Percentiles rank a stretch among this genome's conserved stretches.
These are phyloP conservation scores for Bonia amplexicaulis DNA, from an alignment of 176 grass and related monocot genomes.

Conservation along the genomic window DNA sequence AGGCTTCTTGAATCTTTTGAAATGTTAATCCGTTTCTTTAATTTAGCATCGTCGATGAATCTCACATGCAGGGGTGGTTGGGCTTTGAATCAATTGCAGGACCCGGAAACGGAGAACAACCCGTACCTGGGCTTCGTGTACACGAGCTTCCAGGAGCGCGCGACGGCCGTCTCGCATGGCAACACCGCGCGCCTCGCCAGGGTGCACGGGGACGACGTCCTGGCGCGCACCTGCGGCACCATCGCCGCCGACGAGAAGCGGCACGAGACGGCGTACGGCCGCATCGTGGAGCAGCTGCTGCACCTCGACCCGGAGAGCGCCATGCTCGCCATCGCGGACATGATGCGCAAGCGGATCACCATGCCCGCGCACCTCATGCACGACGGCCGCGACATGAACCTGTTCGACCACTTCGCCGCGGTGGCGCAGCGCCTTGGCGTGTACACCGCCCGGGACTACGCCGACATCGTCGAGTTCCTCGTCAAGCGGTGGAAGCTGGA, in stretches of 20 bases:
- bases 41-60: neutral
- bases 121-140: slow-evolving; percentile 92
- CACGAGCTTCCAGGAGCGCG: slow-evolving; percentile 98
- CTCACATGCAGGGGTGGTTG: neutral
- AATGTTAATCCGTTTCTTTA: neutral
- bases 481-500: slow-evolving; percentile 78
- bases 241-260: slow-evolving; percentile 98
- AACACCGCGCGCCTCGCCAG: slow-evolving; percentile 77
- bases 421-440: slow-evolving; percentile 72
- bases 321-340: slow-evolving; percentile 76
- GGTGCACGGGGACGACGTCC: slow-evolving; percentile 57
- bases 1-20: neutral
- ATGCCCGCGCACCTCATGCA: slow-evolving; percentile 99
- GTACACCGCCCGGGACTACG: slow-evolving; percentile 84
- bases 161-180: slow-evolving; percentile 83
- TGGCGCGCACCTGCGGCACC: slow-evolving; percentile 72
- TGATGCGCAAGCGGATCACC: slow-evolving; percentile 98
- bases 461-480: slow-evolving; percentile 80
- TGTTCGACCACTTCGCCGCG: slow-evolving; percentile 79
- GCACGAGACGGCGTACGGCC: slow-evolving; percentile 73
- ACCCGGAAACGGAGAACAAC: slow-evolving; percentile 86
- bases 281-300: slow-evolving; percentile 90
- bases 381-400: slow-evolving; percentile 62
- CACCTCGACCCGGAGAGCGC: slow-evolving; percentile 69
- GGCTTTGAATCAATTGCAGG: slow-evolving; percentile 12